These are phyloP conservation scores for Linaria vulgaris DNA, from an alignment of 257 asterid species.

Conservation along the genomic window DNA sequence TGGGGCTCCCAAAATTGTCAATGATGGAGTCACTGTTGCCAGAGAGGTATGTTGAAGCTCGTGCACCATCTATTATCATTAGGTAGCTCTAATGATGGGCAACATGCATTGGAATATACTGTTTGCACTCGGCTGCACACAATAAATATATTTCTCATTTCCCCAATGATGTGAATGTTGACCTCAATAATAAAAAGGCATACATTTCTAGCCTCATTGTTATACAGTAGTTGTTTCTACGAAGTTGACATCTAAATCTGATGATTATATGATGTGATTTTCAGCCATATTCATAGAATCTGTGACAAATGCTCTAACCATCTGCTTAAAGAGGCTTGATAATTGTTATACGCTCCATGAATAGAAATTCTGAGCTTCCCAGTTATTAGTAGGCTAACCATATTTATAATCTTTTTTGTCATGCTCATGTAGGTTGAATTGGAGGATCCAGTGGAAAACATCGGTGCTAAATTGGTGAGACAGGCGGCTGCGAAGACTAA, in stretches of 20 bases:
- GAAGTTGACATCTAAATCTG: too few relatives aligned
- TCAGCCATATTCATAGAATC: too few relatives aligned
- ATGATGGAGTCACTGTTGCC: conserved; percentile 97
- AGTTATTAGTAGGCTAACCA: not conserved
- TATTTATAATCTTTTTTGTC: not conserved
- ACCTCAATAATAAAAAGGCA: not conserved
- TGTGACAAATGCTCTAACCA: too few relatives aligned
- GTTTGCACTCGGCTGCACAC: not conserved
- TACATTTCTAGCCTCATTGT: not conserved
- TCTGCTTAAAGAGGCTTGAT: too few relatives aligned
- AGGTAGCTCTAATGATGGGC: not conserved
- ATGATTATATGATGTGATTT: too few relatives aligned
- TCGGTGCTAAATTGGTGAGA: conserved; percentile 94
- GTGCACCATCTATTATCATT: not conserved
- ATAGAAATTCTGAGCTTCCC: too few relatives aligned
- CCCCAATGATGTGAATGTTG: not conserved
- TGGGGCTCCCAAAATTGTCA: conserved; percentile 94
- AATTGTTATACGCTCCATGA: too few relatives aligned
- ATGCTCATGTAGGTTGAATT: conserved; percentile 65
- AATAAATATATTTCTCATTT: not conserved
- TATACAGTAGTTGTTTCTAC: not conserved
- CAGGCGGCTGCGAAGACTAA: conserved; percentile 99
- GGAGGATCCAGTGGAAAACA: conserved; percentile 96
- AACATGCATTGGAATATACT: not conserved
- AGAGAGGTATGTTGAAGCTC: conserved; percentile 55